A percentile compares a stretch with the other conserved stretches of the same genome.
phyloP scores from a whole-genome alignment of 225 moss, liverwort and hornwort species.

The Bryoerythrophyllum caledonicum region DNA sequence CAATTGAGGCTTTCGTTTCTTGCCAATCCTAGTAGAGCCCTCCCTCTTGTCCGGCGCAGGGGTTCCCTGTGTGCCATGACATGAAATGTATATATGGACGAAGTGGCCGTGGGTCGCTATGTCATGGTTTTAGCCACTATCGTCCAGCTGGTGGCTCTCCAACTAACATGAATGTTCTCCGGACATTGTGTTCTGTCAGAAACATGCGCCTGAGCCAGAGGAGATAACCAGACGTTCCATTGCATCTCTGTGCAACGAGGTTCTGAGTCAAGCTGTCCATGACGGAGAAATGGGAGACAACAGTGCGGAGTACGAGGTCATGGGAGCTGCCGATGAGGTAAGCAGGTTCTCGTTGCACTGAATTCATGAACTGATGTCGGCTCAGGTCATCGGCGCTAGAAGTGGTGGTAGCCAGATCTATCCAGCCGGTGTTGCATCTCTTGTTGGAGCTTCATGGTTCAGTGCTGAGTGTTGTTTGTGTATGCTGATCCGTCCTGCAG shows the following conservation, averaged over 20 bases:
- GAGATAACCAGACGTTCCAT: conserved; percentile 28
- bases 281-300: conserved; percentile 23
- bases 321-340: conserved; percentile 43
- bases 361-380: not conserved
- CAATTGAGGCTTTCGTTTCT: not conserved
- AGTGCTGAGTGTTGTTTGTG: not conserved
- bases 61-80: not conserved
- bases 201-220: conserved; percentile 11
- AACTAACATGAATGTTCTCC: not conserved
- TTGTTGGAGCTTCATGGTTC: not conserved
- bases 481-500: conserved; percentile 23
- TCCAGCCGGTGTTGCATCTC: not conserved
- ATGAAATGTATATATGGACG: not conserved
- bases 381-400: not conserved
- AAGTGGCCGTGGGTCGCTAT: not conserved
- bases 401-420: not conserved
- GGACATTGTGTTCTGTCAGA: conserved; percentile 16
- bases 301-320: conserved; percentile 29
- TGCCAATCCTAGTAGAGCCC: not conserved
- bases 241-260: conserved; percentile 32
- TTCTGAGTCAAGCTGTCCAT: conserved; percentile 20
- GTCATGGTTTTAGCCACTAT: not conserved
- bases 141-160: not conserved
- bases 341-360: conserved; percentile 6
- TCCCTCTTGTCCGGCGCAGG: not conserved